These are phyloP conservation scores for Silybum marianum DNA, from an alignment of 129 eudicot species.

Conservation along the genomic window DNA sequence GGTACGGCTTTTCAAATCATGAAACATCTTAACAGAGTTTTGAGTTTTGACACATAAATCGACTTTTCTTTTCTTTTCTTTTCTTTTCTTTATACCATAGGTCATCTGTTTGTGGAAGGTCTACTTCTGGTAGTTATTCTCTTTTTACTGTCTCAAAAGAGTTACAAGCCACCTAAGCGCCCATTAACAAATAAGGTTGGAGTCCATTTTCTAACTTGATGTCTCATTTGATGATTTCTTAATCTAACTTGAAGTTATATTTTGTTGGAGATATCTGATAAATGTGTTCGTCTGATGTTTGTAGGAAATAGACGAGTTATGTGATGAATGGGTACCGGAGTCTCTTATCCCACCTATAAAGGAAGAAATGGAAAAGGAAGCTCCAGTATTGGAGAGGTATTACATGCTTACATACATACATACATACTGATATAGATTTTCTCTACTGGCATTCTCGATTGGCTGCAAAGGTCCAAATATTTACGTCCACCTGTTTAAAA, in stretches of 20 bases:
- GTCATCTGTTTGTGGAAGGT: conserved; percentile 92
- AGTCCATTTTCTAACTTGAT: not conserved
- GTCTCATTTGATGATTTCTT: not conserved
- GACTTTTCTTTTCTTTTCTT: conserved; percentile 6
- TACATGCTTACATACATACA: not conserved
- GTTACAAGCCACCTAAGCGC: conserved; percentile 95
- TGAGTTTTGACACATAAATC: not conserved
- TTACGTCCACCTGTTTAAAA: not conserved
- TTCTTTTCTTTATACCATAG: conserved; percentile 41
- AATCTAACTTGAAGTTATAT: not conserved
- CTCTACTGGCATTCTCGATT: not conserved
- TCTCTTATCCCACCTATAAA: conserved; percentile 78
- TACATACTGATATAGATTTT: not conserved
- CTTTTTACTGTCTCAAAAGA: conserved; percentile 77
- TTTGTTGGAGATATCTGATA: conserved; percentile 1
- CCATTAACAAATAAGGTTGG: conserved; percentile 78
- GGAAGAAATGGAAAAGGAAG: conserved; percentile 65
- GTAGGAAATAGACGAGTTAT: conserved; percentile 90
- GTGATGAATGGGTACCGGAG: conserved; percentile 97
- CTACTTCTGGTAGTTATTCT: conserved; percentile 82
- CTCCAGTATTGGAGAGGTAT: conserved; percentile 83
- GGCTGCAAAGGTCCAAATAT: not conserved
- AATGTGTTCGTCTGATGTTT: conserved; percentile 17
- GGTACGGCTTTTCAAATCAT: conserved; percentile 41
- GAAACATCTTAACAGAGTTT: not conserved